Conservation (phyloP, 208 protist genomes). For the Strigomonas culicis region DNA sequence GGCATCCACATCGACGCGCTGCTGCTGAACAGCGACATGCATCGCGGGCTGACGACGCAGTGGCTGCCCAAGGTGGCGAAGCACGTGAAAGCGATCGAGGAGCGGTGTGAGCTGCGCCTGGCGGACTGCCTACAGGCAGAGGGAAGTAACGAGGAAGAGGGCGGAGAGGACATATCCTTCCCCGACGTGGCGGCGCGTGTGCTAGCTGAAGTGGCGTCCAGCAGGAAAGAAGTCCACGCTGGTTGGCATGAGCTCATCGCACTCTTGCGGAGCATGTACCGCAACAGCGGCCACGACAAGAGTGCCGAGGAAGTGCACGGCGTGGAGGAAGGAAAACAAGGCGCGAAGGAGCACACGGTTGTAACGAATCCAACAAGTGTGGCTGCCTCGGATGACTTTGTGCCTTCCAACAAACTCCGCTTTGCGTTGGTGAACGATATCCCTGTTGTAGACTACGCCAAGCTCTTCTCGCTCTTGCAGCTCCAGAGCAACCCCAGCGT, state of each 20-base stretch:
- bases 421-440: slow-evolving; percentile 66
- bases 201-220: too few relatives aligned
- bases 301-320: neutral
- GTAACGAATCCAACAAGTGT: neutral
- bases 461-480: slow-evolving; percentile 36
- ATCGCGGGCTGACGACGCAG: slow-evolving; percentile 18
- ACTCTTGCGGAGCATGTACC: too few relatives aligned
- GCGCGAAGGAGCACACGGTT: too few relatives aligned
- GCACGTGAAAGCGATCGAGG: neutral
- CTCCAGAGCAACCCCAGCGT: slow-evolving; percentile 12
- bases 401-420: slow-evolving; percentile 39
- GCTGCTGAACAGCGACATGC: slow-evolving; percentile 39
- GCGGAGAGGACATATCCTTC: neutral
- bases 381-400: neutral
- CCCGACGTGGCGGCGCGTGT: too few relatives aligned
- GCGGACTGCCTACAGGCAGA: neutral
- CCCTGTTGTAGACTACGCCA: slow-evolving; percentile 58
- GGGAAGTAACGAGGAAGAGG: neutral
- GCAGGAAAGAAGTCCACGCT: too few relatives aligned
- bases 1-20: slow-evolving; percentile 46
- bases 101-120: neutral
- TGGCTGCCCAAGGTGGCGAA: neutral
- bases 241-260: too few relatives aligned
- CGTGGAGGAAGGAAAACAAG: neutral
- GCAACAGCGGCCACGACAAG: too few relatives aligned